phyloP scores from a whole-genome alignment of 1,284 basidiomycete genomes.

The Moniliella sp. region DNA sequence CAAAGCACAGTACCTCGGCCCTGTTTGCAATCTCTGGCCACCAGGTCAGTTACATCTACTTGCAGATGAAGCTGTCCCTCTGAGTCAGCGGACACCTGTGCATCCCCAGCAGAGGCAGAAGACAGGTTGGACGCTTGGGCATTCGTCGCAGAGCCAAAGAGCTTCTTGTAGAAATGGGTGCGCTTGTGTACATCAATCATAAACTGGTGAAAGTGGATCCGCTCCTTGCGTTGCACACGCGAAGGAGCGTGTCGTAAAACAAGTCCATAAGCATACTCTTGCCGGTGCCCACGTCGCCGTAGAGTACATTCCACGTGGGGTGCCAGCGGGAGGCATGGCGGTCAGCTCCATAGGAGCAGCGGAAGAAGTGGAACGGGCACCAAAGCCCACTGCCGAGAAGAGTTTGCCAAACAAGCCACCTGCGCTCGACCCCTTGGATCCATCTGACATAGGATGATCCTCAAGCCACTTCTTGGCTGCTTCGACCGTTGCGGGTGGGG shows the following conservation, averaged over 20 bases:
- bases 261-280: constrained; percentile 97
- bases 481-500: background rate
- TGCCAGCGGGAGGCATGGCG: too few species aligned
- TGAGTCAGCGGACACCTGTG: background rate
- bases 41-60: constrained; percentile 66
- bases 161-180: constrained; percentile 45
- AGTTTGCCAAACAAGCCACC: background rate
- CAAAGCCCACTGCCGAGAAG: too few species aligned
- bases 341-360: too few species aligned
- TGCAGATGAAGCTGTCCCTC: constrained; percentile 24
- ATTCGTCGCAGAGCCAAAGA: constrained; percentile 12
- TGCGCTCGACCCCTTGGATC: background rate
- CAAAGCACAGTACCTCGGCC: constrained; percentile 60
- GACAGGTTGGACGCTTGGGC: constrained; percentile 1
- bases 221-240: constrained; percentile 50
- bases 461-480: too few species aligned
- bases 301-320: constrained; percentile 81
- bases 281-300: constrained; percentile 87
- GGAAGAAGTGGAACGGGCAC: too few species aligned
- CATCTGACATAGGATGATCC: too few species aligned
- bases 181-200: constrained; percentile 97
- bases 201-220: constrained; percentile 71
- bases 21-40: constrained; percentile 65
- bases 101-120: constrained; percentile 3
- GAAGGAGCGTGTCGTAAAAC: constrained; percentile 59